phyloP scores from a whole-genome alignment of 2,329 filamentous ascomycete genomes.

The Aspergillus arachidicola region DNA sequence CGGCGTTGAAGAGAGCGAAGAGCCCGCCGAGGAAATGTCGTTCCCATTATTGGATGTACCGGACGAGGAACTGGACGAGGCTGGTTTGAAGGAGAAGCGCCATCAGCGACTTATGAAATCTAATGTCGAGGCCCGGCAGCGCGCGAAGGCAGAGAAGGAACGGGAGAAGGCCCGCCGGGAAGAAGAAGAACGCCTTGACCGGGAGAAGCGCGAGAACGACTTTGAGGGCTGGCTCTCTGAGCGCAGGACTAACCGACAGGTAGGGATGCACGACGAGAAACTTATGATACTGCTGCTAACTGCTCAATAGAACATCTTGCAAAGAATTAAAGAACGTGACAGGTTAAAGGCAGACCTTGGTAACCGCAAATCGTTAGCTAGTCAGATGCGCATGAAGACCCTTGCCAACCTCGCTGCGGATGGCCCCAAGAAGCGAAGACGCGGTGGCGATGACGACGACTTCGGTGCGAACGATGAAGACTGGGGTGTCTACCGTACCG shows the following conservation, averaged over 20 bases:
- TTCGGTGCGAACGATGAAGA: slow-evolving; percentile 98
- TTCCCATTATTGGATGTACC: slow-evolving; percentile 88
- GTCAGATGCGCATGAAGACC: slow-evolving; percentile 97
- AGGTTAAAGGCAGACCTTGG: slow-evolving; percentile 91
- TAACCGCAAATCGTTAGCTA: slow-evolving; percentile 94
- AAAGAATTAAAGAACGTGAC: slow-evolving; percentile 91
- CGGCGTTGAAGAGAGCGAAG: slow-evolving; percentile 78
- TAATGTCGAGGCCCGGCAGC: slow-evolving; percentile 86
- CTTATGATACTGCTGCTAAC: slow-evolving; percentile 17
- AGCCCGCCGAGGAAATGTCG: slow-evolving; percentile 74
- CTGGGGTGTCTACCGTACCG: slow-evolving; percentile 95
- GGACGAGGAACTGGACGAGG: slow-evolving; percentile 91
- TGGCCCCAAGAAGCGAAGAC: slow-evolving; percentile 78
- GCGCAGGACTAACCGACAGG: slow-evolving; percentile 70
- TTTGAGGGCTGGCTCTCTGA: slow-evolving; percentile 86
- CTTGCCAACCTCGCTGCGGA: slow-evolving; percentile 95
- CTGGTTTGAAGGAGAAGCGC: slow-evolving; percentile 85
- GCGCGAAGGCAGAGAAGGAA: slow-evolving; percentile 96
- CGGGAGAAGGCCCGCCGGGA: slow-evolving; percentile 81
- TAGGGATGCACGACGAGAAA: slow-evolving; percentile 21
- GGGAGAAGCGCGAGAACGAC: slow-evolving; percentile 79
- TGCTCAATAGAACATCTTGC: slow-evolving; percentile 62
- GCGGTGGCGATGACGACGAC: slow-evolving; percentile 89
- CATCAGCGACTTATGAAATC: slow-evolving; percentile 92
- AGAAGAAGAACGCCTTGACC: slow-evolving; percentile 81